These are phyloP conservation scores for Debaryomyces coudertii DNA, from an alignment of 1,139 yeast species.

Conservation along the genomic window DNA sequence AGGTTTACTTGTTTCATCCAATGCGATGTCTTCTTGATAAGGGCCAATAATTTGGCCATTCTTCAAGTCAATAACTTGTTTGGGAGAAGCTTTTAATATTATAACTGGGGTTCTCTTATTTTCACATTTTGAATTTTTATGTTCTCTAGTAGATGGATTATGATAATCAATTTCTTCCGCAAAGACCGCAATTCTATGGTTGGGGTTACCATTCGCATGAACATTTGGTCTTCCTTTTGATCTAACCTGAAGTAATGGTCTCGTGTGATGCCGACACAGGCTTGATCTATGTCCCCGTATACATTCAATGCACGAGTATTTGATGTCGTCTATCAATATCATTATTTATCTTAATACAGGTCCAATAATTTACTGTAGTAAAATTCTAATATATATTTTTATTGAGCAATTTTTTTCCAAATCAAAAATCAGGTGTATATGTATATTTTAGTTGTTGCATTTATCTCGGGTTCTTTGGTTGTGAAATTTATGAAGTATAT, in stretches of 20 bases:
- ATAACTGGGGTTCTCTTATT: conserved; percentile 36
- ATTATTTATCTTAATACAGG: conserved; percentile 34
- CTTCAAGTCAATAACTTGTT: conserved; percentile 53
- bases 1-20: conserved; percentile 18
- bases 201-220: conserved; percentile 48
- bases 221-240: conserved; percentile 80
- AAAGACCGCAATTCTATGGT: conserved; percentile 60
- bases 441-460: background rate
- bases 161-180: conserved; percentile 44
- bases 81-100: conserved; percentile 49
- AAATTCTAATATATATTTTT: background rate
- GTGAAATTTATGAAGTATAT: background rate
- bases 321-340: conserved; percentile 83
- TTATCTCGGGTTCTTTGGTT: background rate
- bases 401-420: conserved; percentile 8
- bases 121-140: conserved; percentile 14
- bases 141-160: conserved; percentile 18
- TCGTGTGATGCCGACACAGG: conserved; percentile 75
- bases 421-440: background rate
- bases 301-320: conserved; percentile 89
- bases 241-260: conserved; percentile 85
- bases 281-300: conserved; percentile 93
- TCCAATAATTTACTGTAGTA: background rate
- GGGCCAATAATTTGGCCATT: conserved; percentile 50
- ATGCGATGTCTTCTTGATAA: conserved; percentile 28